Conservation (phyloP, 441 rosid species). For the Pelargonium australe region DNA sequence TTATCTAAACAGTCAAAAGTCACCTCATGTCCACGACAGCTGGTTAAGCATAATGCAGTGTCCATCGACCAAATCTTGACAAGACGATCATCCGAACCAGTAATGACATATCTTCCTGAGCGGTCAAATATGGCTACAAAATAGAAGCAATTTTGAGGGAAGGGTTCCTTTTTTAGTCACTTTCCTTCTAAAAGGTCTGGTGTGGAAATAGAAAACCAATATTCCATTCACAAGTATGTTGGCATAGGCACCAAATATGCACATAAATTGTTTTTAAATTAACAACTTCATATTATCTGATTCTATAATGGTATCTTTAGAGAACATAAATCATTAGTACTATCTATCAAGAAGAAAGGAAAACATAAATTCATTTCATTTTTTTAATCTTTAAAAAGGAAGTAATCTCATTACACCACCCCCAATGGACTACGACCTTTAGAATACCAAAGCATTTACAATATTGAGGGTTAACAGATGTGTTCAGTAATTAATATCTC, state of each 20-base stretch:
- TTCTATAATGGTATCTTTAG: background rate
- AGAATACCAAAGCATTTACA: too few relatives aligned
- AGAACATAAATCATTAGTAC: background rate
- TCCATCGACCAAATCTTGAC: conserved; percentile 99
- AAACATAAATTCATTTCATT: background rate
- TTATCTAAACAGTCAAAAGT: conserved; percentile 33
- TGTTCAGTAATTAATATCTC: background rate
- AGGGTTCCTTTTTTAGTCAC: conserved; percentile 6
- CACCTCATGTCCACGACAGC: conserved; percentile 99
- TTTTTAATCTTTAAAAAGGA: too few relatives aligned
- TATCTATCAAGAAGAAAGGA: background rate
- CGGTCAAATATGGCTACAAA: conserved; percentile 93
- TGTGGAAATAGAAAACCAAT: background rate
- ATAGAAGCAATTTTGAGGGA: conserved; percentile 21
- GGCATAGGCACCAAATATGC: conserved; percentile 8
- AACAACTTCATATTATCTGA: conserved; percentile 2
- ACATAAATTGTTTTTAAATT: conserved; percentile 3
- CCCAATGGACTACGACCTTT: too few relatives aligned
- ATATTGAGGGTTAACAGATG: too few relatives aligned
- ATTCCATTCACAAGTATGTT: background rate
- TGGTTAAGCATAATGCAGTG: conserved; percentile 97
- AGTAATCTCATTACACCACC: too few relatives aligned
- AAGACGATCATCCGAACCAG: conserved; percentile 99
- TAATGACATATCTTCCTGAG: conserved; percentile 90
- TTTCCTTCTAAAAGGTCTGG: background rate